Conservation (phyloP, 2,329 filamentous ascomycete species). For the Colletotrichum abscissum region DNA sequence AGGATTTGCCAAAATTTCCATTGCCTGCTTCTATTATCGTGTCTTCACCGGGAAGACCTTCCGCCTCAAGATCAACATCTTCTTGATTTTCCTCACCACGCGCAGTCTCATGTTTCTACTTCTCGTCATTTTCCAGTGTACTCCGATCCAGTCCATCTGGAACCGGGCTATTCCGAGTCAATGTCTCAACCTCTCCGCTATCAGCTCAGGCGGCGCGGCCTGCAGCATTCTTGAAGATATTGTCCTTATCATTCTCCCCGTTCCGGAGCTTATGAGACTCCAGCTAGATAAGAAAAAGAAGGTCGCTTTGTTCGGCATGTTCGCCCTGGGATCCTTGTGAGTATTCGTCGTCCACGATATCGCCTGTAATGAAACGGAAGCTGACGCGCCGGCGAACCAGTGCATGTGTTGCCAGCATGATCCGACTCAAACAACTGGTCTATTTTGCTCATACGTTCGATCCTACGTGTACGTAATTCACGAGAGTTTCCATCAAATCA, state of each 20-base stretch:
- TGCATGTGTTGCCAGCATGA: conserved; percentile 32
- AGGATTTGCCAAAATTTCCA: conserved; percentile 39
- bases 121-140: conserved; percentile 38
- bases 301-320: conserved; percentile 23
- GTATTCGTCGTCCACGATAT: neutral
- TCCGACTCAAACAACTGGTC: conserved; percentile 35
- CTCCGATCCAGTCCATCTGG: conserved; percentile 36
- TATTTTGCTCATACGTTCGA: conserved; percentile 20
- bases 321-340: conserved; percentile 35
- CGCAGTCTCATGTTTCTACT: conserved; percentile 28
- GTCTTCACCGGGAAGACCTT: conserved; percentile 31
- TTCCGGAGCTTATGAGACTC: conserved; percentile 31
- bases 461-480: conserved; percentile 20
- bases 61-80: conserved; percentile 15
- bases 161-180: conserved; percentile 10
- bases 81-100: conserved; percentile 27
- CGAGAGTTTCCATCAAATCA: too few relatives aligned
- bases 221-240: conserved; percentile 34
- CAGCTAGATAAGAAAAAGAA: conserved; percentile 22
- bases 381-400: too few relatives aligned
- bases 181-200: conserved; percentile 25
- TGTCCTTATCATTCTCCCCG: conserved; percentile 31
- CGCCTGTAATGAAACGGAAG: too few relatives aligned
- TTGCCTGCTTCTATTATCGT: conserved; percentile 39
- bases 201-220: conserved; percentile 21